A percentile compares a stretch with the other conserved stretches of the same genome.
These are phyloP conservation scores for Capsicum rhomboideum DNA, from an alignment of 257 asterid genomes.

Conservation along the genomic window DNA sequence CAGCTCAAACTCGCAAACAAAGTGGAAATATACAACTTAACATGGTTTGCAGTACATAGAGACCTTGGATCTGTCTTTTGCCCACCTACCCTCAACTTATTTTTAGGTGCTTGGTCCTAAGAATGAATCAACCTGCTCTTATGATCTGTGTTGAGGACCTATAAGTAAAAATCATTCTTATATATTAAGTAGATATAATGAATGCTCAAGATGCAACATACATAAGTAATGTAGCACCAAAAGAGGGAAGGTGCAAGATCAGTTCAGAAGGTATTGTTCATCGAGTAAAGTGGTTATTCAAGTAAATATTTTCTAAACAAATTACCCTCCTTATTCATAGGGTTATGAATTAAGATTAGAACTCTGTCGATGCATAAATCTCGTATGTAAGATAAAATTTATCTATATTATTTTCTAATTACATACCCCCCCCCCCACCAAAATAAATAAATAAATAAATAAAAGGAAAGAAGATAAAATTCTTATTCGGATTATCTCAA, in stretches of 20 bases:
- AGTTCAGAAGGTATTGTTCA: not conserved
- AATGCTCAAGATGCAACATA: not conserved
- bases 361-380: not conserved
- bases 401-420: not conserved
- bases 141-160: not conserved
- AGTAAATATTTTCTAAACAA: not conserved
- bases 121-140: not conserved
- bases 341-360: not conserved
- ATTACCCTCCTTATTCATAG: not conserved
- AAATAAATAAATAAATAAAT: too few relatives aligned
- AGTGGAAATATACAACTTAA: not conserved
- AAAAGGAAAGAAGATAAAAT: too few relatives aligned
- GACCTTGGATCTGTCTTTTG: not conserved
- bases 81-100: not conserved
- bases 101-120: not conserved
- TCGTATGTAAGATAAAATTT: not conserved
- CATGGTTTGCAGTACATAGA: not conserved
- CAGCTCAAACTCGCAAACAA: not conserved
- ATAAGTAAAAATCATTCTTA: not conserved
- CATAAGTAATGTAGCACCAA: not conserved
- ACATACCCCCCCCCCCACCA: too few relatives aligned
- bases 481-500: too few relatives aligned
- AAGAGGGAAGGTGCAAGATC: not conserved
- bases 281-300: not conserved
- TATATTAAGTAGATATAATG: not conserved